Evolutionary conservation across 257 asterid species (phyloP), one percentile per base, ranked within the genome.

Genomic region (Henckelia pumila): DNA sequence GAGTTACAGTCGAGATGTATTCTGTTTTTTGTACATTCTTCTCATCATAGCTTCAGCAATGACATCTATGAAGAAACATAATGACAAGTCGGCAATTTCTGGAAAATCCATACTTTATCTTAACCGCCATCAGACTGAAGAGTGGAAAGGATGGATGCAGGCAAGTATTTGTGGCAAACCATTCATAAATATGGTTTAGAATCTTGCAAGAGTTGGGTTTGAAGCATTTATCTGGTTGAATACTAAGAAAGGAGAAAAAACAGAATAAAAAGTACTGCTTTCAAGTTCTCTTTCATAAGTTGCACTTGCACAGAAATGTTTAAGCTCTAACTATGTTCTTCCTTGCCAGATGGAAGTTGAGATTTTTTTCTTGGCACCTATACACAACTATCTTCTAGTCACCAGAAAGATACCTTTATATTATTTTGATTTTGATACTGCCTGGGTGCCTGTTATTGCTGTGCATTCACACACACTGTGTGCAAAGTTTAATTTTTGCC

Each of bases 111-210:
- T 85, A 69, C 94, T 92, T 56, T 92, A 89, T 83, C 95, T 92
- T 61, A 92, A 92, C 68, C 91, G 96, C 57, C 95, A 89, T 81
- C 98, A 92, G 83, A 92, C 96, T 63, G 98, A 89, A 83, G 96
- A 89, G 80, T 89, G 98, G 96, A 89, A 87, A 81, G 98, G 96
- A 78, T 89, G 85, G 86, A 92, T 92, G 96, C 99, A 93, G 96
- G 99, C 84, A 84, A 77, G 91, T 72, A 71, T 29, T 76, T 40
- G 44, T 65, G 57, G 70, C 49, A 37, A 40, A 40, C 19, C 6
- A 10, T 40, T 40, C 52, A 40, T 13, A 40, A 13, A 40, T 40
- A 37, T 37, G 49, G 49, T 37, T 37, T 37, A 37, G 49, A 37
- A 37, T 37, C 17, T 37, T 37, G 17, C 2, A 37, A 37, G 49